Evolutionary conservation across 2,329 filamentous ascomycete species (phyloP), one percentile per base, ranked within the genome.

Genomic region (Ascocoryne sarcoides): DNA sequence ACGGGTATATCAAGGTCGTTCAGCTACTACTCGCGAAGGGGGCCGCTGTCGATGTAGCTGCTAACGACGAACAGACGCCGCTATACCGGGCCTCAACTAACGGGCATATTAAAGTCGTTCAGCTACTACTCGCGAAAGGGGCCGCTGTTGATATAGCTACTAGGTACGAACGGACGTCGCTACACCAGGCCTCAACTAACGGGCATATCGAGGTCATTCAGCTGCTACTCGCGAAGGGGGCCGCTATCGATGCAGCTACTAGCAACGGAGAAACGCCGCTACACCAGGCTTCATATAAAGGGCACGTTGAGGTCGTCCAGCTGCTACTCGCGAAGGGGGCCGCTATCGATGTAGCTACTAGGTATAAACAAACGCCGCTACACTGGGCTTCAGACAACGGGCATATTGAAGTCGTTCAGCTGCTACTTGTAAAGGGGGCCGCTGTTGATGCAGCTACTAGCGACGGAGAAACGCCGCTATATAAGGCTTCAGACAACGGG

Each of bases 221-320:
- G 30, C 30, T 32, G 5, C 30, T 32, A 17, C 30, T 32, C 30
- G n/a, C n/a, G n/a, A n/a, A n/a, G n/a, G n/a, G n/a, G n/a, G n/a
- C n/a, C 30, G 30, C 33, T 3, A 3, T 21, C 10, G 20, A 34
- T 2, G 21, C 29, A 17, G 18, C 10, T 10, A 31, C 33, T 33
- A 34, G n/a, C 8, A 5, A 34, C 18, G 18, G 19, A 4, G 9
- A 14, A 31, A 40, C 37, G 37, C 37, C 37, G 19, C 37, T 40
- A 23, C 16, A 14, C n/a, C 3, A 14, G 31, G 37, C 37, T 12
- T 14, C 37, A 8, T 15, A 21, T 30, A 40, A 26, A n/a, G 30
- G 37, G 19, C 30, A 40, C 19, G 19, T 15, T 5, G 31, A 33
- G 7, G 20, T 35, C 37, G 30, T 23, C 19, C 3, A 15, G 29